These are phyloP conservation scores for Furcasterigmium sp. DNA, from an alignment of 2,329 filamentous ascomycete species.

Conservation along the genomic window DNA sequence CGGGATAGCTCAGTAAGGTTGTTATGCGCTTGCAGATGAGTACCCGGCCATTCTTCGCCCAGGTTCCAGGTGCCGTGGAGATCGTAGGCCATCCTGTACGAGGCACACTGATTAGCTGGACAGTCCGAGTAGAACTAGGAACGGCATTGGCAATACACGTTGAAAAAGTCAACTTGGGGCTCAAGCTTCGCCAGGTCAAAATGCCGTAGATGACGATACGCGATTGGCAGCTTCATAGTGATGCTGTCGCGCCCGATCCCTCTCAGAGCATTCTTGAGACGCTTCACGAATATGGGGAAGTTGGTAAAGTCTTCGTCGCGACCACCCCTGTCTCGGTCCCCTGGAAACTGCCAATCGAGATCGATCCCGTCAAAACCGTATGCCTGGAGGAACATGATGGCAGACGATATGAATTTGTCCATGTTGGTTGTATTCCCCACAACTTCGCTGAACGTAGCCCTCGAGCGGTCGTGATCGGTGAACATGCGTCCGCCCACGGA, in stretches of 20 bases:
- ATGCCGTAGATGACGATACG: slow-evolving; percentile 31
- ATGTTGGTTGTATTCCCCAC: slow-evolving; percentile 6
- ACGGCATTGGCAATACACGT: slow-evolving; percentile 18
- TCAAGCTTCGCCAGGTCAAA: slow-evolving; percentile 29
- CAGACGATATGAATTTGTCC: slow-evolving; percentile 26
- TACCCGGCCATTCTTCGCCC: slow-evolving; percentile 5
- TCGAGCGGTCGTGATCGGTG: slow-evolving; percentile 24
- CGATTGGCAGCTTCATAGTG: slow-evolving; percentile 27
- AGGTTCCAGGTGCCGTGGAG: slow-evolving; percentile 21
- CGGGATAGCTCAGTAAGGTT: slow-evolving; percentile 40
- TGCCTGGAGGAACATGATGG: slow-evolving; percentile 30
- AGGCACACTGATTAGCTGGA: slow-evolving; percentile 15
- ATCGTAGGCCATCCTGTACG: slow-evolving; percentile 12
- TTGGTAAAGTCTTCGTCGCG: slow-evolving; percentile 25
- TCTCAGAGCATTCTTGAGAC: slow-evolving; percentile 5
- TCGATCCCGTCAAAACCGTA: slow-evolving; percentile 40
- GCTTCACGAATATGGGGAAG: not conserved
- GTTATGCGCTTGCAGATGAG: slow-evolving; percentile 2
- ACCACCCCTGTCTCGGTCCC: slow-evolving; percentile 18
- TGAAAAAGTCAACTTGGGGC: slow-evolving; percentile 30
- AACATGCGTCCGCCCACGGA: slow-evolving; percentile 36
- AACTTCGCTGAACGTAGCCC: slow-evolving; percentile 18
- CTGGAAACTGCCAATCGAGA: slow-evolving; percentile 37
- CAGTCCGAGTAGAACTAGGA: slow-evolving; percentile 9
- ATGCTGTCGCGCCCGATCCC: slow-evolving; percentile 23